Percentiles rank a stretch among this genome's conserved stretches.
phyloP scores from a whole-genome alignment of 441 rosid species.

The Kokia cookei region DNA sequence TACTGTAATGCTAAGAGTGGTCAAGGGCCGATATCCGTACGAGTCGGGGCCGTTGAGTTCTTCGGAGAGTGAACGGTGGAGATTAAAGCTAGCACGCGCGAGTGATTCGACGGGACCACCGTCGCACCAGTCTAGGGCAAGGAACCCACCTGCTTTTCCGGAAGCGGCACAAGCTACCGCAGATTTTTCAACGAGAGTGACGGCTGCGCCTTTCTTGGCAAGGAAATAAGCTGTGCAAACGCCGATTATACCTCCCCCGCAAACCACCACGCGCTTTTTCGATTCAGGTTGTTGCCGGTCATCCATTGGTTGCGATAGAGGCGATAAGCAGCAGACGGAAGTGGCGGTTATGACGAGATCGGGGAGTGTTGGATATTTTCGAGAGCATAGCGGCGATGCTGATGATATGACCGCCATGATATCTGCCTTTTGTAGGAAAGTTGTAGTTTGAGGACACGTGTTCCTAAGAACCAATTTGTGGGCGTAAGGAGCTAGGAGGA shows the following conservation, averaged over 20 bases:
- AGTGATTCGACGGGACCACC: constrained; percentile 46
- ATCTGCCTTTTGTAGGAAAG: neutral
- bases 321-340: constrained; percentile 12
- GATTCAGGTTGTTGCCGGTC: neutral
- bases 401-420: constrained; percentile 16
- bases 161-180: constrained; percentile 83
- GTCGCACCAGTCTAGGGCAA: constrained; percentile 89
- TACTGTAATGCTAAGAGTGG: constrained; percentile 56
- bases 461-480: neutral
- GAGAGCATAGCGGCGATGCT: neutral
- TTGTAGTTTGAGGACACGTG: neutral
- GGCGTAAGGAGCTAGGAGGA: neutral
- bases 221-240: constrained; percentile 86
- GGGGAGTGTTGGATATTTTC: neutral
- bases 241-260: constrained; percentile 85
- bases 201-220: constrained; percentile 58
- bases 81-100: constrained; percentile 80
- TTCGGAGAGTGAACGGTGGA: constrained; percentile 67
- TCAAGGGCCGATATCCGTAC: constrained; percentile 68
- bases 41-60: constrained; percentile 62
- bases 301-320: constrained; percentile 23
- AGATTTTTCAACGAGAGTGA: constrained; percentile 70
- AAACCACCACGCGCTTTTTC: constrained; percentile 45
- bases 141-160: constrained; percentile 82
- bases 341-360: neutral